phyloP scores from a whole-genome alignment of 1,139 yeast genomes.

The Candida sp. region DNA sequence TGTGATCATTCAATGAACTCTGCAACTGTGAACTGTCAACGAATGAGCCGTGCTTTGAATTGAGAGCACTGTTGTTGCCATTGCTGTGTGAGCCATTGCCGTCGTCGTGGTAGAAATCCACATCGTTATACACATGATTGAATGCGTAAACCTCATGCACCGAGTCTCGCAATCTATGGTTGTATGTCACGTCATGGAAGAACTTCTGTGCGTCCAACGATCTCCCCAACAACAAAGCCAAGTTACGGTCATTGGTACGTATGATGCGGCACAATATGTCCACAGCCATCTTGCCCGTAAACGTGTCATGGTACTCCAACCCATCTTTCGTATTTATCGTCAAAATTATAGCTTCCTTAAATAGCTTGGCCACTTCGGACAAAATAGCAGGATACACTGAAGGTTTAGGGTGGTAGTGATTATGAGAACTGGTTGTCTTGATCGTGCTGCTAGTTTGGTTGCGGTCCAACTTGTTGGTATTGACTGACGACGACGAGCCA shows the following conservation, averaged over 20 bases:
- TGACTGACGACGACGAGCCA: slow-evolving; percentile 39
- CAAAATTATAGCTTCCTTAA: slow-evolving; percentile 70
- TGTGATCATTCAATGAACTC: slow-evolving; percentile 15
- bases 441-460: slow-evolving; percentile 25
- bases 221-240: slow-evolving; percentile 88
- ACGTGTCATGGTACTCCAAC: slow-evolving; percentile 92
- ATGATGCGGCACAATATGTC: slow-evolving; percentile 85
- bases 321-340: slow-evolving; percentile 92
- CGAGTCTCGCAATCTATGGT: slow-evolving; percentile 90
- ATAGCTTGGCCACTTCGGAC: slow-evolving; percentile 82
- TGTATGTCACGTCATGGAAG: slow-evolving; percentile 96
- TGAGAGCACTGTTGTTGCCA: slow-evolving; percentile 16
- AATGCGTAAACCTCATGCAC: slow-evolving; percentile 89
- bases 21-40: slow-evolving; percentile 19
- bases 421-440: slow-evolving; percentile 8
- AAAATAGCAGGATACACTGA: slow-evolving; percentile 87
- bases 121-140: slow-evolving; percentile 56
- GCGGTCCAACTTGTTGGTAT: slow-evolving; percentile 31
- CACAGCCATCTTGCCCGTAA: slow-evolving; percentile 94
- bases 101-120: slow-evolving; percentile 38
- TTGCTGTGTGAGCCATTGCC: too few relatives aligned
- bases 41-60: slow-evolving; percentile 38
- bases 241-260: slow-evolving; percentile 87
- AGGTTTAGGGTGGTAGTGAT: slow-evolving; percentile 48
- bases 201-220: slow-evolving; percentile 94